These are phyloP conservation scores for Escallonia rubra DNA, from an alignment of 129 eudicot genomes.

Conservation along the genomic window DNA sequence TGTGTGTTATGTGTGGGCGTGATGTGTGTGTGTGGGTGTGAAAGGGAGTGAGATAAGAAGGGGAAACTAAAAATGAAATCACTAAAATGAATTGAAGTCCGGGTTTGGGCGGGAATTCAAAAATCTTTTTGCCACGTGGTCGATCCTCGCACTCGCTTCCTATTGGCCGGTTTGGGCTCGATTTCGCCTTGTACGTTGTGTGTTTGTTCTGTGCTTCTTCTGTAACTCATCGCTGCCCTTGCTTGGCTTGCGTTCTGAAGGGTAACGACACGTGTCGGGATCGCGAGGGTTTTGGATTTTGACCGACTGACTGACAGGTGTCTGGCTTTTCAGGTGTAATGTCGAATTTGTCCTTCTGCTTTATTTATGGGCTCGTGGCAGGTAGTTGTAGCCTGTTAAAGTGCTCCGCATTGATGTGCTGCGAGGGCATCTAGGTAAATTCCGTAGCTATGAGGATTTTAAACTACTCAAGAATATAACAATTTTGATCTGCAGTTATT, in stretches of 20 bases:
- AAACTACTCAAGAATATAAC: no score
- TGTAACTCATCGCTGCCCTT: background rate
- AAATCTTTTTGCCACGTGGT: conserved; percentile 29
- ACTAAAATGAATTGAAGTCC: conserved; percentile 24
- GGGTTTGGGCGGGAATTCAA: conserved; percentile 68
- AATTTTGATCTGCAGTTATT: no score
- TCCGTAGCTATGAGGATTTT: no score
- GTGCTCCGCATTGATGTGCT: no score
- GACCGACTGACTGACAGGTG: background rate
- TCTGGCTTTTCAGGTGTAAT: conserved; percentile 2
- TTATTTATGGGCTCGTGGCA: conserved; percentile 6
- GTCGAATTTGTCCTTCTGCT: conserved; percentile 25
- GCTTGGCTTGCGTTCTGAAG: background rate
- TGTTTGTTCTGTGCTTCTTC: conserved; percentile 39
- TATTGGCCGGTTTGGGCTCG: conserved; percentile 1
- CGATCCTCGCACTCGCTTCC: conserved; percentile 15
- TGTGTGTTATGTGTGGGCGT: conserved; percentile 10
- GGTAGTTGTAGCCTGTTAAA: conserved; percentile 14
- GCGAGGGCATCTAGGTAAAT: no score
- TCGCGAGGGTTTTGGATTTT: background rate
- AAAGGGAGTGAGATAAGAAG: conserved; percentile 14
- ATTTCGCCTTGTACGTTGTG: conserved; percentile 13
- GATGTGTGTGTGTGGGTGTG: conserved; percentile 19
- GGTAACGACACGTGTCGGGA: conserved; percentile 6
- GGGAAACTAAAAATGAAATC: conserved; percentile 10